Evolutionary conservation across 139 green algal genomes (phyloP), one percentile per base, ranked within the genome.

Genomic region (Zygnema circumcarinatum): DNA sequence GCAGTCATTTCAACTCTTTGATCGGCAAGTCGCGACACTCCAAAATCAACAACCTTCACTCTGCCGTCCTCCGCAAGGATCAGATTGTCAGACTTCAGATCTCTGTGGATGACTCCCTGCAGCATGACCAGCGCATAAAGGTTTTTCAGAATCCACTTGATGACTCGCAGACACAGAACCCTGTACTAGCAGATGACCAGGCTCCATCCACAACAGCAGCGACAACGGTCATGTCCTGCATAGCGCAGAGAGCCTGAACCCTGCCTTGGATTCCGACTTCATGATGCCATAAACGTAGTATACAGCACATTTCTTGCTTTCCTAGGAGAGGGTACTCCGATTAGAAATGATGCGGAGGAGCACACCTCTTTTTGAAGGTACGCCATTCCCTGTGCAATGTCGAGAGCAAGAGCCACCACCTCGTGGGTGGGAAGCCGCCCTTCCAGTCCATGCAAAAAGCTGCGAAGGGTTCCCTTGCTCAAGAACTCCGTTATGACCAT

Each of bases 401-500:
- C 94, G 20, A 85, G 76, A n/a, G 84, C 85, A 40, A 88, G 47
- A 25, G n/a, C 53, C 21, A 91, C n/a, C 25, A 40, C 75, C 3
- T 38, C 25, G 75, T 20, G 36, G 36, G 25, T n/a, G 11, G 40
- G 31, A 41, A 38, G 38, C 22, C 2, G 29, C 39, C n/a, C 67
- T 35, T 38, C n/a, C 73, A 94, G 81, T 67, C 92, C 67, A 40
- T 94, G 92, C 1, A 92, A 88, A 40, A 93, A 92, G 75, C 92
- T 52, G 75, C 81, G 56, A 32, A 92, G 83, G 62, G 41, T 87
- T 29, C 67, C 87, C 36, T 72, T 73, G 72, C 67, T 76, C 80
- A 95, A 68, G 1, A 79, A 92, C 79, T 90, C 85, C 62, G 81
- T 98, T 52, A 99, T 94, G 72, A 99, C 98, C 92, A 96, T 98